These are phyloP conservation scores for Punctularia strigosozonata DNA, from an alignment of 768 basidiomycete genomes.

Conservation along the genomic window DNA sequence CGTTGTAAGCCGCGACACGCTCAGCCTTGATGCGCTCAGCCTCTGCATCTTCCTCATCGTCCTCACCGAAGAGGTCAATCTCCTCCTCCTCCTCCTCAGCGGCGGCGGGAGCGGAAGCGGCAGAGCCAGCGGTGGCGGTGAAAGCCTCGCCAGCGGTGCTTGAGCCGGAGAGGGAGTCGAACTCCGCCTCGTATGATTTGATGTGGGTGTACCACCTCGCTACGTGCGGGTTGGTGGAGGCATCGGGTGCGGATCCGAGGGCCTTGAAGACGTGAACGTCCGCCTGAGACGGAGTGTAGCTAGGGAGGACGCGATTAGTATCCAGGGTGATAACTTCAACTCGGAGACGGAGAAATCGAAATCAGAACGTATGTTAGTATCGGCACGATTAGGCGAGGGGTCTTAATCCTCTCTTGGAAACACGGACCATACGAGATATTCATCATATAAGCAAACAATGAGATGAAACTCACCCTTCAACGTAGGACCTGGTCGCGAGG, in stretches of 20 bases:
- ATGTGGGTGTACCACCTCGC: slow-evolving; percentile 95
- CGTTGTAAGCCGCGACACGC: slow-evolving; percentile 88
- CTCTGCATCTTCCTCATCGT: slow-evolving; percentile 75
- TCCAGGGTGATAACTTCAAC: neutral
- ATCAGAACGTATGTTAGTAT: slow-evolving; percentile 62
- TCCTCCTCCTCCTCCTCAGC: slow-evolving; percentile 44
- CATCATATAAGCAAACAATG: slow-evolving; percentile 36
- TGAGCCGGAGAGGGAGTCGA: slow-evolving; percentile 69
- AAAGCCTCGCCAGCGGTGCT: slow-evolving; percentile 73
- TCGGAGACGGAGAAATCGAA: slow-evolving; percentile 2
- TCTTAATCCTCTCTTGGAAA: slow-evolving; percentile 94
- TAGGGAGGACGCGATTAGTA: slow-evolving; percentile 19
- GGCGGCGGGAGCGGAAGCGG: slow-evolving; percentile 33
- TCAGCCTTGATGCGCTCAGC: slow-evolving; percentile 83
- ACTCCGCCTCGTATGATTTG: slow-evolving; percentile 72
- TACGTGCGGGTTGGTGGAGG: slow-evolving; percentile 56
- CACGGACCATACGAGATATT: slow-evolving; percentile 87
- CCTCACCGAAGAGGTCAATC: slow-evolving; percentile 81
- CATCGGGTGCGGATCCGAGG: slow-evolving; percentile 53
- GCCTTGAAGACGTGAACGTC: slow-evolving; percentile 89
- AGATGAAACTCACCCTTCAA: slow-evolving; percentile 68
- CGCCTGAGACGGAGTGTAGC: slow-evolving; percentile 87
- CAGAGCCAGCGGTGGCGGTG: slow-evolving; percentile 35
- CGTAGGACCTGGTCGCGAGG: slow-evolving; percentile 78
- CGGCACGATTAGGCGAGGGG: slow-evolving; percentile 72